Base-by-base conservation (phyloP, 108 stramenopile genomes). In the Mediolabrus comicus region DNA sequence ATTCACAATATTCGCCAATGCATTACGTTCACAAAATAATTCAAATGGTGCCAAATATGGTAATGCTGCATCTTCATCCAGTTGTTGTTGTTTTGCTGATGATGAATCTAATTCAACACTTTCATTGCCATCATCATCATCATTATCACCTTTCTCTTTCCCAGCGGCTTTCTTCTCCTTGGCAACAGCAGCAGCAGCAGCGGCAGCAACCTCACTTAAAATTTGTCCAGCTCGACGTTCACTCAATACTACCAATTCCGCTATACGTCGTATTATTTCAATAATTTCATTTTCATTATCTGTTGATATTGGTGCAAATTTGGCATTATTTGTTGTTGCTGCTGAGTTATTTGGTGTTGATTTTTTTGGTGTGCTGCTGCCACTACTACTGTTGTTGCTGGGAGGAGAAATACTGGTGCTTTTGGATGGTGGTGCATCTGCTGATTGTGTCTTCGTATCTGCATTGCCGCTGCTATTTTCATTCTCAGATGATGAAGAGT, bases 21-120 rank as follows among this genome's bases (percentile, higher is more conserved):
- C 86, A 53, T 91, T 84, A 34, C 87, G 69, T 72, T 94, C 92
- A 67, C 88, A 89, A 58, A 94, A 94, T 9, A 72, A 43, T 52
- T 94, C 89, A 69, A 91, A 94, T 29, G 89, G 41, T 3, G 86
- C 83, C n/a, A 82, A 55, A 61, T 83, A 81, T n/a, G 69, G 76
- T 62, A 62, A 39, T 35, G 81, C 54, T n/a, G 56, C 56, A 17
- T 61, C 63, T 16, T 74, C 64, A 24, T 65, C 65, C 14, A 32
- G 8, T 19, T 11, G 12, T 11, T 11, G 14, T 41, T 41, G 11
- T 14, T 41, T 41, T 14, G 11, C 12, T 14, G 39, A 28, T 43
- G 16, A 0, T 17, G 16, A 13, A 38, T 6, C n/a, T n/a, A 13
- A 38, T 38, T 38, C 36, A 27, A 28, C 27, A 6, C 34, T 67